A percentile compares a stretch with the other conserved stretches of the same genome.
Evolutionary conservation across 805 yeast genomes (phyloP).

Genomic region (Zygosaccharomyces rouxii): DNA sequence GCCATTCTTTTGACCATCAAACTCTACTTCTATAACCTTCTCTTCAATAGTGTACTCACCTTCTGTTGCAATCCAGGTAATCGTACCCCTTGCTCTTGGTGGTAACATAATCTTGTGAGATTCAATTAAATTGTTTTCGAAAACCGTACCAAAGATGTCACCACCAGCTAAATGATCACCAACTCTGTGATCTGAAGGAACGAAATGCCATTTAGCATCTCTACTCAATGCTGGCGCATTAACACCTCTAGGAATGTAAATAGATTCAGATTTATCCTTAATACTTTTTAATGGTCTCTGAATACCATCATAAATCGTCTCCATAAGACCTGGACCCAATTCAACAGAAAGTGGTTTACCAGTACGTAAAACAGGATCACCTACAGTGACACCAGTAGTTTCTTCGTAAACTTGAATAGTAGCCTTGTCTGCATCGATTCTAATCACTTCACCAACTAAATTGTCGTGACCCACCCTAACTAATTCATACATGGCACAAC

Average conservation of each 20-base stretch:
- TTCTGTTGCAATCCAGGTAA: constrained; percentile 79
- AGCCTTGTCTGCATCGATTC: constrained; percentile 94
- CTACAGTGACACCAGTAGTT: constrained; percentile 98
- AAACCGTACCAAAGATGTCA: constrained; percentile 90
- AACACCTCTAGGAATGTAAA: constrained; percentile 98
- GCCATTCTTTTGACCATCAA: constrained; percentile 73
- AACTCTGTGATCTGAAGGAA: constrained; percentile 65
- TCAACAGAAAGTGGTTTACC: constrained; percentile 99
- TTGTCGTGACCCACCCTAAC: constrained; percentile 97
- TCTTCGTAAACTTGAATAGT: constrained; percentile 99
- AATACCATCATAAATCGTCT: constrained; percentile 98
- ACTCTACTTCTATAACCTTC: constrained; percentile 87
- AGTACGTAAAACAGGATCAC: constrained; percentile 97
- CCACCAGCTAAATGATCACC: constrained; percentile 99
- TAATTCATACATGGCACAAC: constrained; percentile 99
- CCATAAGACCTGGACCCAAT: constrained; percentile 99
- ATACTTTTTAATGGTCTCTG: constrained; percentile 97
- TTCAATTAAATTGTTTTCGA: constrained; percentile 85
- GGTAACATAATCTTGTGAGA: constrained; percentile 95
- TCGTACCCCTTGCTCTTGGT: constrained; percentile 98
- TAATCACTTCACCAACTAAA: constrained; percentile 96
- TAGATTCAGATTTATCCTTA: constrained; percentile 79
- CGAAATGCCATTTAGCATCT: constrained; percentile 76
- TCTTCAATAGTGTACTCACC: constrained; percentile 93
- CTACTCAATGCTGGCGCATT: constrained; percentile 94